A percentile compares a stretch with the other conserved stretches of the same genome.
phyloP scores from a whole-genome alignment of 257 asterid genomes.

The Phtheirospermum japonicum region DNA sequence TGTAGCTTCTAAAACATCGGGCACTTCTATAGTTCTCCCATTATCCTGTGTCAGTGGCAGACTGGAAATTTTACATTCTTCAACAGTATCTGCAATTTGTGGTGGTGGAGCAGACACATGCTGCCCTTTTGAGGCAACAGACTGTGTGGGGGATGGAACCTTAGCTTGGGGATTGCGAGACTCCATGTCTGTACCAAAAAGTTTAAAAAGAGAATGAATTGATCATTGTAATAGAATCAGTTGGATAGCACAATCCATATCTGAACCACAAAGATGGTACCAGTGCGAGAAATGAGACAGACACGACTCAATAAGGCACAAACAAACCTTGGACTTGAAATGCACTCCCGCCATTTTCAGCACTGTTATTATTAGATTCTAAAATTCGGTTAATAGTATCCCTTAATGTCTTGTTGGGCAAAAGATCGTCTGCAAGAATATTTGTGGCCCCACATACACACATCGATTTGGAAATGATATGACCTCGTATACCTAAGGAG shows the following conservation, averaged over 20 bases:
- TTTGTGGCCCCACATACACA: constrained; percentile 89
- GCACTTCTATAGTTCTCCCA: constrained; percentile 41
- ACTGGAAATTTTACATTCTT: constrained; percentile 38
- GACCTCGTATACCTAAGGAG: constrained; percentile 76
- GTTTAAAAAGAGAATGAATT: neutral
- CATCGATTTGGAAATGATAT: constrained; percentile 65
- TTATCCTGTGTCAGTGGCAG: constrained; percentile 46
- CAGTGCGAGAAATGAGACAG: neutral
- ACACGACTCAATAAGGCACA: constrained; percentile 18
- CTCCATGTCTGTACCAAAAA: constrained; percentile 74
- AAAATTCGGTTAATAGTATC: constrained; percentile 82
- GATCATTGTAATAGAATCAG: constrained; percentile 15
- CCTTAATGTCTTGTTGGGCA: constrained; percentile 92
- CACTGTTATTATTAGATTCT: constrained; percentile 81
- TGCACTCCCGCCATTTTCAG: constrained; percentile 73
- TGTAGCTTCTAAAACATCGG: constrained; percentile 72
- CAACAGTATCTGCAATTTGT: constrained; percentile 43
- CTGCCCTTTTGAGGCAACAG: constrained; percentile 82
- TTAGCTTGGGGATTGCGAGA: constrained; percentile 81
- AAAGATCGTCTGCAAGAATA: constrained; percentile 89
- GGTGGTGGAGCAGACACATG: constrained; percentile 45
- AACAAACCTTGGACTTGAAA: constrained; percentile 74
- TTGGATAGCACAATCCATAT: constrained; percentile 30
- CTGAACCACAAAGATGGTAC: constrained; percentile 10
- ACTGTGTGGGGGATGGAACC: constrained; percentile 78